Base-by-base conservation (phyloP, 2,329 filamentous ascomycete species). In the Sarocladium oryzae region DNA sequence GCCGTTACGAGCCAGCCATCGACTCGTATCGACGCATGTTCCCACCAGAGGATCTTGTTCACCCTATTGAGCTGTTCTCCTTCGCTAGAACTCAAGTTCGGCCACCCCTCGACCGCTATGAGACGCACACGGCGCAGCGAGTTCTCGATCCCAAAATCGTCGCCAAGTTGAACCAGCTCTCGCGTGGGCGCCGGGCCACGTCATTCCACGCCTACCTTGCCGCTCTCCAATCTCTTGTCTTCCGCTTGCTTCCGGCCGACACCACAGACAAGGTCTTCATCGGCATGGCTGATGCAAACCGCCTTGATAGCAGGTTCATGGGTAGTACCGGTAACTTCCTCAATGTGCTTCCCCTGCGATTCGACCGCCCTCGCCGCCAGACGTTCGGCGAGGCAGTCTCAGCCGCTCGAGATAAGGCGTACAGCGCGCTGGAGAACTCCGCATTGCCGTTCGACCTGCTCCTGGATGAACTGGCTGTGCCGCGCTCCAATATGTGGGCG, bases 381-480 rank as follows among this genome's bases (percentile, higher is more conserved):
- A 55, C 49, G 4, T 61, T 67, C 33, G 26, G 48, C 7, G 54
- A 60, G 3, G 51, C 56, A 4, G 24, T 58, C 9, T 38, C 30
- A 3, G 52, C 57, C 18, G 56, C 62, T 0, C 57, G 63, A 1
- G 40, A 57, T 61, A 60, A 28, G 54, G 59, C 20, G 2, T 65
- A 70, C 20, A 51, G 43, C 0, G 75, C 72, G 0, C 60, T 79
- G 0, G 55, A 52, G 0, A 61, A 77, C 55, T 75, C 76, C 0
- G 35, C 54, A 0, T 50, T 79, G 3, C 78, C 78, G 0, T 76
- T 79, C 50, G 71, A 79, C 38, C 61, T 72, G 0, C 54, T 82
- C 0, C 61, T 81, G 0, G 57, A 70, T 1, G 61, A 74, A 21
- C 60, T 81, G 1, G 59, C 64, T 2, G 63, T 73, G 1, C 55